Evolutionary conservation across 306 rosid genomes (phyloP), one percentile per base, ranked within the genome.

Genomic region (Spatholobus suberectus): DNA sequence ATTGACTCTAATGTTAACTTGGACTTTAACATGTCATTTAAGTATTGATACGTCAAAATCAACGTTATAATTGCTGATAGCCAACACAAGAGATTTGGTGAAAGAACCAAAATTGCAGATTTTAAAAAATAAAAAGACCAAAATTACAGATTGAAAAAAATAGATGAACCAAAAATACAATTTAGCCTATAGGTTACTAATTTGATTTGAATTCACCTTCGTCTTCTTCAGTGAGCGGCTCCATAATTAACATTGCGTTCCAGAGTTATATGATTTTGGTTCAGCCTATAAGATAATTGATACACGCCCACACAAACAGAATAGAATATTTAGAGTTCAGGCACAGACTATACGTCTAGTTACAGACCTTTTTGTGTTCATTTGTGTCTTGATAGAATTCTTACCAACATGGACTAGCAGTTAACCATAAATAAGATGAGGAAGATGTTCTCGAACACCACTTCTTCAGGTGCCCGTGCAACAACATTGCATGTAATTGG

Each of bases 401-500:
- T 65, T 72, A 73, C 32, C 57, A 23, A 17, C 62, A 87, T 85
- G 86, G 76, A 46, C 13, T 63, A 17, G 26, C 63, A 67, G 63
- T 63, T 75, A 71, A 59, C 3, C 4, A 83, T 57, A 79, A 72
- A 5, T 24, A 37, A 23, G 78, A 73, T 27, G 44, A 71, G 75
- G 86, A 86, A 34, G 80, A 70, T 67, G 34, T 23, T 55, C 4
- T 58, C 34, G 20, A 65, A 78, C 59, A 29, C 2, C 46, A 69
- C 23, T 49, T 20, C 13, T 62, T 40, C 82, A 4, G 55, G 51
- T 47, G 83, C 59, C n/a, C 58, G 68, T 83, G 73, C 81, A 35
- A 82, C 78, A 14, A 73, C 79, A 14, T 37, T 83, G 65, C 83
- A 76, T 8, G 58, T 80, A 65, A 32, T 61, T 9, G 82, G 81